Percentiles rank a stretch among this genome's conserved stretches.
Conservation (phyloP, 176 grass and related monocot genomes). For the Carex scoparia region DNA sequence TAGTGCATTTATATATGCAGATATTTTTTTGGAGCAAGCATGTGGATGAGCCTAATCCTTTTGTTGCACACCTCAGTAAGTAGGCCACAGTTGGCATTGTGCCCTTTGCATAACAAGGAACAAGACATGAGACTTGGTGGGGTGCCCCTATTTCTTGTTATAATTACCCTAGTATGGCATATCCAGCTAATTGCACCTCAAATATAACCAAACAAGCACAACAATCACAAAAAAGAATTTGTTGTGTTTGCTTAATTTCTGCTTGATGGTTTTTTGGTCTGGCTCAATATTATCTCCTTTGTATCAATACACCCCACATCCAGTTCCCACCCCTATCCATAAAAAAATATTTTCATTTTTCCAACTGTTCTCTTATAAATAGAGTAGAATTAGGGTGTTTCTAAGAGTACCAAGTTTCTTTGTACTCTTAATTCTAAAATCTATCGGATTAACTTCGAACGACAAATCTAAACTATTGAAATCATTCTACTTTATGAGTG, state of each 20-base stretch:
- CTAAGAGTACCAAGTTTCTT: too few species aligned
- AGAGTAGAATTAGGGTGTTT: too few species aligned
- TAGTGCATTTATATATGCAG: not conserved
- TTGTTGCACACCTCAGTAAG: not conserved
- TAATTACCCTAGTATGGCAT: not conserved
- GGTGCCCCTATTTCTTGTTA: not conserved
- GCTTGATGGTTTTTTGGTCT: not conserved
- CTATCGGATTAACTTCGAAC: too few species aligned
- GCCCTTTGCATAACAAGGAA: not conserved
- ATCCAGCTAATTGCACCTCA: slow-evolving; percentile 9
- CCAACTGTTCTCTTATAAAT: not conserved
- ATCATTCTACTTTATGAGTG: too few species aligned
- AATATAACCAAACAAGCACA: slow-evolving; percentile 18
- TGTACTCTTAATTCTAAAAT: too few species aligned
- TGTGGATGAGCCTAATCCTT: not conserved
- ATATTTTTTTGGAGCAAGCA: not conserved
- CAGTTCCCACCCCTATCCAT: not conserved
- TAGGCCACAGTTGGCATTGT: not conserved
- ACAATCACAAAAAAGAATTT: slow-evolving; percentile 4
- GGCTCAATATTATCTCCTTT: not conserved
- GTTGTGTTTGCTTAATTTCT: not conserved
- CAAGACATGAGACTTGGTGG: not conserved
- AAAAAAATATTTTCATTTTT: not conserved
- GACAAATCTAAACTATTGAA: too few species aligned
- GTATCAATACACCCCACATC: not conserved